phyloP scores from a whole-genome alignment of 2,329 filamentous ascomycete species.

The Shiraia sp. region DNA sequence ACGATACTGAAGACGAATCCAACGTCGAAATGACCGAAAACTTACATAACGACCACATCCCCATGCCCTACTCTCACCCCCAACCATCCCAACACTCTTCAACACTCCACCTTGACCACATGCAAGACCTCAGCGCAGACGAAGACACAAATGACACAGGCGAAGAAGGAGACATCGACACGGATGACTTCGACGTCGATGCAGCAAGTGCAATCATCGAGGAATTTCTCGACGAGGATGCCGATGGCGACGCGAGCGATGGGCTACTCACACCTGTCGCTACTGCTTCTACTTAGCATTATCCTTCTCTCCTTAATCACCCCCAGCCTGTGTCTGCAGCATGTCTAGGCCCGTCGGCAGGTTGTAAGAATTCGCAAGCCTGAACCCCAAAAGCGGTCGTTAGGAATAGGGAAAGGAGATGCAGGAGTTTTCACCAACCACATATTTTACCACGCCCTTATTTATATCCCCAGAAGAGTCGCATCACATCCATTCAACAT shows the following conservation, averaged over 20 bases:
- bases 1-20: conserved; percentile 16
- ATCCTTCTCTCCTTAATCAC: neutral
- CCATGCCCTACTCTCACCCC: conserved; percentile 5
- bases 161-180: conserved; percentile 32
- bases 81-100: conserved; percentile 3
- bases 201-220: conserved; percentile 30
- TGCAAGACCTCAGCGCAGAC: conserved; percentile 4
- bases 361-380: too few relatives aligned
- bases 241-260: conserved; percentile 3
- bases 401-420: too few relatives aligned
- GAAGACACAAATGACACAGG: conserved; percentile 23
- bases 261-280: conserved; percentile 24
- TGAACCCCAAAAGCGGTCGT: too few relatives aligned
- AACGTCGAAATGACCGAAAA: conserved; percentile 24
- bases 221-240: conserved; percentile 24
- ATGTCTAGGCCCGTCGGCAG: too few relatives aligned
- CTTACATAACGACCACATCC: conserved; percentile 11
- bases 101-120: conserved; percentile 7
- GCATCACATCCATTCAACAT: too few relatives aligned
- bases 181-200: conserved; percentile 29
- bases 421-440: too few relatives aligned
- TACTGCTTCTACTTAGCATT: conserved; percentile 2
- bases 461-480: too few relatives aligned
- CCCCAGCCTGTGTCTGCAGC: neutral
- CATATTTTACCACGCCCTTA: too few relatives aligned